Conservation (phyloP, 2,329 filamentous ascomycete species). For the Venturia aucupariae region DNA sequence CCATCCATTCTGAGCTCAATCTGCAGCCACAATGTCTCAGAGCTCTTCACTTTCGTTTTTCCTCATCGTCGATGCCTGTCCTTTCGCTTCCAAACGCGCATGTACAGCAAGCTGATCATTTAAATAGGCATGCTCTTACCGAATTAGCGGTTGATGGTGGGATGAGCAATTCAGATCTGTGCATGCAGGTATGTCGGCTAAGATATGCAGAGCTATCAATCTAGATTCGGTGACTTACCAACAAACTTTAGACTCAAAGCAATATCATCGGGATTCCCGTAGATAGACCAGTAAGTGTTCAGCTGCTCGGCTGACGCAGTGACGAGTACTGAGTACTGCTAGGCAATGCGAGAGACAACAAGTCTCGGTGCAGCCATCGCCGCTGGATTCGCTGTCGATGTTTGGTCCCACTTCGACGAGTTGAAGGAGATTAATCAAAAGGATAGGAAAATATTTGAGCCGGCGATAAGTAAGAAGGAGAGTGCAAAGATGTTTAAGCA, state of each 20-base stretch:
- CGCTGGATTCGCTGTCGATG: conserved; percentile 71
- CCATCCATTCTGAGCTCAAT: background rate
- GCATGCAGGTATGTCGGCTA: conserved; percentile 58
- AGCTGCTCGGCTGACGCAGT: background rate
- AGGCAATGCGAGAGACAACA: conserved; percentile 77
- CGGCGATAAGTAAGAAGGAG: conserved; percentile 36
- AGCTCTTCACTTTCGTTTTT: background rate
- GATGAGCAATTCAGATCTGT: conserved; percentile 79
- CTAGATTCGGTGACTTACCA: background rate
- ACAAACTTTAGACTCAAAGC: conserved; percentile 54
- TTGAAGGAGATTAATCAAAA: conserved; percentile 63
- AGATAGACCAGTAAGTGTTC: conserved; percentile 52
- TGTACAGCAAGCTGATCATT: background rate
- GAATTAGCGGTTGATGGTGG: conserved; percentile 79
- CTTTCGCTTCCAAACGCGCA: background rate
- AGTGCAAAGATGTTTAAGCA: conserved; percentile 56
- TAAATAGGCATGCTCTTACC: conserved; percentile 51
- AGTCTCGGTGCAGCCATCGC: conserved; percentile 82
- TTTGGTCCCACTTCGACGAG: conserved; percentile 69
- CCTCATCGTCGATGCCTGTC: background rate
- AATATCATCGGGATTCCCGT: conserved; percentile 78
- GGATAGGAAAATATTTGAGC: conserved; percentile 61
- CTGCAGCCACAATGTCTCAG: background rate
- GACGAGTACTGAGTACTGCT: background rate
- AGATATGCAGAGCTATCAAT: background rate